Evolutionary conservation across 805 yeast genomes (phyloP), one percentile per base, ranked within the genome.

Genomic region (Saturnispora saitoi): DNA sequence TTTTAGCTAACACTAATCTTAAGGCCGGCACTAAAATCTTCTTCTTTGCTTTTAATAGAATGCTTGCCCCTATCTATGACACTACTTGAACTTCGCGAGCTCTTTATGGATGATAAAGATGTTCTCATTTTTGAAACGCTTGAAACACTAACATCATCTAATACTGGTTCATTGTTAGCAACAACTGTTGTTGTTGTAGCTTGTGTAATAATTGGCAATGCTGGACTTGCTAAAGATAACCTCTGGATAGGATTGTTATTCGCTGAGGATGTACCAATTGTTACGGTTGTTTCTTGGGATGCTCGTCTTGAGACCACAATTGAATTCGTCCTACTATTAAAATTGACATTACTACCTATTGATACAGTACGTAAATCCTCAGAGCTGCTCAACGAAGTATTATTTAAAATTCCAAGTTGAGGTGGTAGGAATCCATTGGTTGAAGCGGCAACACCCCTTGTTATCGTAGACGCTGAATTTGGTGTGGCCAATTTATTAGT

Each of bases 201-300:
- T 38, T 62, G 66, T 2, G 69, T 65, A 2, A 65, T 64, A 6
- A 65, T 64, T 12, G 69, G 69, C 29, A 65, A 49, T 1, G 69
- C 69, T 12, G 68, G 67, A 1, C 65, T 55, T 1, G 67, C 66
- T 8, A 63, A 46, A 28, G 64, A 55, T 20, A 65, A 54, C 45
- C 59, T 57, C 31, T 52, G 54, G 34, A 61, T 54, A 2, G 68
- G 67, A 45, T 64, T 64, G 14, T 14, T 36, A 50, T 41, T 50
- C 10, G 44, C 28, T n/a, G 41, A 28, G 29, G 56, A 28, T 12
- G 24, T 36, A 9, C 15, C 39, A 2, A 46, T 42, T 7, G 53
- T 32, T n/a, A 47, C 20, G 3, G 49, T 46, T 24, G 43, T 47
- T 38, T 49, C 51, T 22, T 54, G 54, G 0, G 58, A 56, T 15